A percentile compares a stretch with the other conserved stretches of the same genome.
Conservation (phyloP, 805 yeast species). For the Zygosaccharomyces lentus region DNA sequence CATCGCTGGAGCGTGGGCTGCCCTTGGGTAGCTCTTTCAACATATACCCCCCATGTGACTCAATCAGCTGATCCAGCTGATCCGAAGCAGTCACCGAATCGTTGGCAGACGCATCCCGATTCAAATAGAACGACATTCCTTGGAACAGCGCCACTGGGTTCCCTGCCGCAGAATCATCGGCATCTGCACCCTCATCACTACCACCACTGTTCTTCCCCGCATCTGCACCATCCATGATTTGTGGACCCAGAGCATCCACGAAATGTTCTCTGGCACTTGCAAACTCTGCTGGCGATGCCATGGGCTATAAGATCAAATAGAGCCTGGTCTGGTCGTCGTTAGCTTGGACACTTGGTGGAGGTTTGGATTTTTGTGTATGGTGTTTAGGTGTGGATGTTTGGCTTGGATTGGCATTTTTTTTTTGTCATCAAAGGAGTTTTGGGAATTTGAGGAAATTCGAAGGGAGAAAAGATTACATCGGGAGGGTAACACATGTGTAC, state of each 20-base stretch:
- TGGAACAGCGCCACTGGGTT: conserved; percentile 7
- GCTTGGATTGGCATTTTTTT: not conserved
- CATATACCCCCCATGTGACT: conserved; percentile 26
- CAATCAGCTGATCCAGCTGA: conserved; percentile 19
- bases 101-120: conserved; percentile 25
- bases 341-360: conserved; percentile 2
- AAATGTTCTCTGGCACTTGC: conserved; percentile 28
- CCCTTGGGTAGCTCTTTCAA: conserved; percentile 21
- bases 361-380: conserved; percentile 14
- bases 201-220: not conserved
- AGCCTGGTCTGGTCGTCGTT: not conserved
- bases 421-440: not conserved
- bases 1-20: not conserved
- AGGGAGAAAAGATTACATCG: too few relatives aligned
- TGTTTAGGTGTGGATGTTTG: conserved; percentile 19
- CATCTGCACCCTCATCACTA: not conserved
- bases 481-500: too few relatives aligned
- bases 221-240: conserved; percentile 2
- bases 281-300: conserved; percentile 25
- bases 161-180: not conserved
- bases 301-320: conserved; percentile 2
- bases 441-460: too few relatives aligned
- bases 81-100: conserved; percentile 24
- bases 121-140: conserved; percentile 22
- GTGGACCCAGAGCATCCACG: conserved; percentile 23